Base-by-base conservation (phyloP, 2,329 filamentous ascomycete genomes). In the Colletotrichum melonis region DNA sequence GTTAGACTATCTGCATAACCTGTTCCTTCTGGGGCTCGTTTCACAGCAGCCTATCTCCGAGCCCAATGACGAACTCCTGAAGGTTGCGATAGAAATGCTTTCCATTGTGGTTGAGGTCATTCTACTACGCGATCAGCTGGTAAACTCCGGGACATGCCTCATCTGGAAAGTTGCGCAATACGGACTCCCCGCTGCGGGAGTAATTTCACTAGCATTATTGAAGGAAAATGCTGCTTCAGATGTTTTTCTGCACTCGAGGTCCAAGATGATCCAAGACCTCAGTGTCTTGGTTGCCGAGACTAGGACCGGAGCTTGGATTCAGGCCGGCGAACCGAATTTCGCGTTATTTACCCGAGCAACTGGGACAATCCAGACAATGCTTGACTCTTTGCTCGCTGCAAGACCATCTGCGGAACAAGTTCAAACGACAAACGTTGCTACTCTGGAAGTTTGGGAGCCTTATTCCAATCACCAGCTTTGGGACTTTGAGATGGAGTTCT, bases 401-500 rank as follows among this genome's bases (percentile, higher is more conserved):
- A 16, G 42, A 54, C n/a, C 60, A 52, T 19, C 60, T 28, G 22
- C 28, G 12, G 8, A 49, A 49, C 16, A 49, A 22, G 42, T n/a
- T 49, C 19, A 49, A n/a, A 11, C 42, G 8, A n/a, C 42, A 49
- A 11, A 49, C 19, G 19, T n/a, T 49, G 19, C 42, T 8, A 19
- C 42, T n/a, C 7, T 49, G 8, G 52, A 67, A 7, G 32, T 62
- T 5, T 76, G 71, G 75, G 74, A 67, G 57, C 67, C 72, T 22
- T 68, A 69, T 28, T 30, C 67, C 19, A 67, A 73, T n/a, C 63
- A 67, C 14, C 55, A 75, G 24, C 58, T 64, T 5, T 76, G 75
- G 75, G 75, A 75, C 16, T 76, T 76, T 55, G 75, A 76, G 52
- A 71, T 72, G n/a, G 72, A 73, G 9, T 76, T 76, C 35, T 76